Evolutionary conservation across 2,329 filamentous ascomycete genomes (phyloP).

Genomic region (Helminthosporium solani): DNA sequence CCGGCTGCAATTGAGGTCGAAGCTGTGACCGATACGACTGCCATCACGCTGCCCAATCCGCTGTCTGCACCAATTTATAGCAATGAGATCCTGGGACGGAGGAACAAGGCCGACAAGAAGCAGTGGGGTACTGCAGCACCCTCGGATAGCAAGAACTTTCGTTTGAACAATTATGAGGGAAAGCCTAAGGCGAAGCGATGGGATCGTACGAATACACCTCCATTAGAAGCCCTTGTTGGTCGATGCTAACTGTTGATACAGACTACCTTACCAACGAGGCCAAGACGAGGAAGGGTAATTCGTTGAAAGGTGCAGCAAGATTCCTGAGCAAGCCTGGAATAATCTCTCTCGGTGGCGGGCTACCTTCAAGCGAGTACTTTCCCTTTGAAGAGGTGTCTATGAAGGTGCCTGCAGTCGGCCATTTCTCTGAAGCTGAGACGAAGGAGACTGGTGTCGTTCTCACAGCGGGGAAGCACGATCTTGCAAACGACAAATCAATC

Average conservation of each 20-base stretch:
- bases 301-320: slow-evolving; percentile 79
- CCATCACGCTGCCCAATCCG: slow-evolving; percentile 49
- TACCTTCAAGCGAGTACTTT: slow-evolving; percentile 88
- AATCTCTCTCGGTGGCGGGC: slow-evolving; percentile 88
- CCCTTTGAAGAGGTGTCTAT: slow-evolving; percentile 79
- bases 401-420: slow-evolving; percentile 67
- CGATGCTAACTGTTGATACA: slow-evolving; percentile 13
- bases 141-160: slow-evolving; percentile 80
- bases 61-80: slow-evolving; percentile 56
- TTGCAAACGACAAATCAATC: slow-evolving; percentile 60
- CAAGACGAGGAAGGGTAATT: slow-evolving; percentile 55
- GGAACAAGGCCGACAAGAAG: slow-evolving; percentile 70
- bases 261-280: slow-evolving; percentile 52
- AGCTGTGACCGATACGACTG: slow-evolving; percentile 50
- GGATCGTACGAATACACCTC: slow-evolving; percentile 68
- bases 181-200: slow-evolving; percentile 80
- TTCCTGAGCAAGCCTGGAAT: slow-evolving; percentile 78
- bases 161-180: slow-evolving; percentile 57
- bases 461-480: slow-evolving; percentile 80
- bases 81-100: slow-evolving; percentile 65
- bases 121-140: slow-evolving; percentile 73
- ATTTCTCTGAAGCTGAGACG: slow-evolving; percentile 71
- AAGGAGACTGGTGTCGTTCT: slow-evolving; percentile 60
- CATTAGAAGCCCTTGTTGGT: slow-evolving; percentile 3
- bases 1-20: slow-evolving; percentile 44